Base-by-base conservation (phyloP, 2,329 filamentous ascomycete genomes). In the Ramularia collo-cygni region DNA sequence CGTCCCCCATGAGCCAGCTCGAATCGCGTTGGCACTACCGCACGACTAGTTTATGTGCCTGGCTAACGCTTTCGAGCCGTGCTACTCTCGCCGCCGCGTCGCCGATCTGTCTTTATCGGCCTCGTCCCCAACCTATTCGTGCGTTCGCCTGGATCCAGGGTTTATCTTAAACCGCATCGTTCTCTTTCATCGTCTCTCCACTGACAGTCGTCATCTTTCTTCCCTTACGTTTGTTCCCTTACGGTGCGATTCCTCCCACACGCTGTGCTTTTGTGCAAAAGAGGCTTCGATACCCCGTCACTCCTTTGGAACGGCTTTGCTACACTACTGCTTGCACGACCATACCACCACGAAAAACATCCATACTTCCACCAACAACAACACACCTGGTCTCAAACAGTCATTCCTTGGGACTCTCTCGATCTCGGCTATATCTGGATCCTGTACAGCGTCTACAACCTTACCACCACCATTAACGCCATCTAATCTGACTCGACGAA, bases 81-180 rank as follows among this genome's bases (percentile, higher is more conserved):
- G 39, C 38, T 37, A 36, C 39, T 40, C 48, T 47, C 44, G 46
- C 48, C 44, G 38, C 35, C 43, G 41, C 37, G 38, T 36, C 40
- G 50, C 51, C 50, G 52, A 56, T 56, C 52, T 53, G 44, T 50
- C 51, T 51, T 46, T 50, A 50, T 47, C 48, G 43, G 43, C 44
- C 44, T 43, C 42, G 36, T 43, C 46, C 46, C 44, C 51, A 48
- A 47, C 47, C n/a, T 44, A 40, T 42, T 44, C 50, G 42, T 45
- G 49, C 52, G 42, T 40, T 47, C 42, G 43, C 41, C 43, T 40
- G 38, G 40, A 43, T 52, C 52, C 54, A 56, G 51, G 52, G 52
- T 56, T 56, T 52, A 54, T 55, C 46, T 46, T 51, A 44, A 53
- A 54, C 28, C 40, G 41, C 28, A 26, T 45, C 44, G 37, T 46